phyloP scores from a whole-genome alignment of 257 asterid genomes.

The Parsonsia alboflavescens region DNA sequence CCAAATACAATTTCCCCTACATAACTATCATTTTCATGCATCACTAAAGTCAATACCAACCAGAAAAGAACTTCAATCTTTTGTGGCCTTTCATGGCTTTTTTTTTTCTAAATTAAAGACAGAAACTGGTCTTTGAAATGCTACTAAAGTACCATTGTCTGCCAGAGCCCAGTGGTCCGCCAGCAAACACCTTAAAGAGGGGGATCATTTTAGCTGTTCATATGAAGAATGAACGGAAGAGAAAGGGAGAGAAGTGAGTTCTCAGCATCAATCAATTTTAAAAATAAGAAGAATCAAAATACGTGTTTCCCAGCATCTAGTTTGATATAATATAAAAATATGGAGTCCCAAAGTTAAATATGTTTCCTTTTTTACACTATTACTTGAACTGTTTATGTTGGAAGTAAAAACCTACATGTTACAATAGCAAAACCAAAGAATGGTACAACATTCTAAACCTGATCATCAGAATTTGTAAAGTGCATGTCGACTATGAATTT shows the following conservation, averaged over 20 bases:
- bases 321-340: background rate
- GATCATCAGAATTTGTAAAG: background rate
- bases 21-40: background rate
- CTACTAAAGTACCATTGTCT: conserved; percentile 65
- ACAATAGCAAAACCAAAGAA: background rate
- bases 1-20: background rate
- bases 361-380: background rate
- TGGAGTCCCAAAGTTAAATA: background rate
- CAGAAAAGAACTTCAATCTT: background rate
- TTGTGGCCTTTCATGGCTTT: background rate
- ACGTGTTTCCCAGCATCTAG: background rate
- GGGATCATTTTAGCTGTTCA: conserved; percentile 93
- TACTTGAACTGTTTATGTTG: background rate
- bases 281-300: background rate
- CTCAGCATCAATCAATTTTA: background rate
- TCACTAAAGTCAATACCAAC: background rate
- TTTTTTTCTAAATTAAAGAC: background rate
- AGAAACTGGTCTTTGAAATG: background rate
- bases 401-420: background rate
- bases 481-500: background rate
- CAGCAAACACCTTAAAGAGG: conserved; percentile 85
- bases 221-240: background rate
- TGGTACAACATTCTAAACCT: too few relatives aligned
- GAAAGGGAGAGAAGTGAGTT: background rate
- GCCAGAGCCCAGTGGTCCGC: conserved; percentile 98